phyloP scores from a whole-genome alignment of 139 green algal genomes.

The Ostreobium quekettii region DNA sequence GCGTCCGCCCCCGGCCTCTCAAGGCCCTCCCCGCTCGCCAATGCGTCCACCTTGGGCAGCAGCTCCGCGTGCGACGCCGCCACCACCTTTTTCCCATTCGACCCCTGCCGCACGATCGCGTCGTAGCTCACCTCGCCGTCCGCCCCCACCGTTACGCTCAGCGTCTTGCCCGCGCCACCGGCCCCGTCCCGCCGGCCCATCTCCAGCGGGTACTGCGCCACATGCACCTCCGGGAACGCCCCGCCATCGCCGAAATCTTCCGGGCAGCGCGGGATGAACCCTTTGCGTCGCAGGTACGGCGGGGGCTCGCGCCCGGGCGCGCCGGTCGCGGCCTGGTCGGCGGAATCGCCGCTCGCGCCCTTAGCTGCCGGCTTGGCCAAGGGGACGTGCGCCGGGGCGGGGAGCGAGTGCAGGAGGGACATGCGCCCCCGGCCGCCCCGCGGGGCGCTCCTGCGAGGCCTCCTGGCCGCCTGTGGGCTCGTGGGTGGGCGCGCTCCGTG shows the following conservation, averaged over 20 bases:
- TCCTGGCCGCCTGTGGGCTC: no score
- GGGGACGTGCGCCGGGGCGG: not conserved
- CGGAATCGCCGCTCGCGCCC: not conserved
- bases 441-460: no score
- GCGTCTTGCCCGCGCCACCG: constrained; percentile 34
- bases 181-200: constrained; percentile 62
- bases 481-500: no score
- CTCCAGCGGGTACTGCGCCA: constrained; percentile 85
- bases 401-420: constrained; percentile 15
- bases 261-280: constrained; percentile 60
- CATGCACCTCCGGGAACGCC: constrained; percentile 84
- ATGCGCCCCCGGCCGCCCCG: no score
- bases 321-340: not conserved
- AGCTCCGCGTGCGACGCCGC: constrained; percentile 65
- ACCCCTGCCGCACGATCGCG: constrained; percentile 69
- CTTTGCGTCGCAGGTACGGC: constrained; percentile 53
- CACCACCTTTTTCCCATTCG: constrained; percentile 65
- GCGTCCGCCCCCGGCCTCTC: constrained; percentile 73
- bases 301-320: constrained; percentile 42
- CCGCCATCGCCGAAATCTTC: constrained; percentile 86
- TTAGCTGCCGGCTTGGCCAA: not conserved
- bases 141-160: constrained; percentile 68
- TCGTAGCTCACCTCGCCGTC: constrained; percentile 81
- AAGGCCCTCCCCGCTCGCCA: constrained; percentile 53
- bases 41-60: constrained; percentile 75